Percentiles rank a stretch among this genome's conserved stretches.
Conservation (phyloP, 2,329 filamentous ascomycete genomes). For the Emergomyces orientalis region DNA sequence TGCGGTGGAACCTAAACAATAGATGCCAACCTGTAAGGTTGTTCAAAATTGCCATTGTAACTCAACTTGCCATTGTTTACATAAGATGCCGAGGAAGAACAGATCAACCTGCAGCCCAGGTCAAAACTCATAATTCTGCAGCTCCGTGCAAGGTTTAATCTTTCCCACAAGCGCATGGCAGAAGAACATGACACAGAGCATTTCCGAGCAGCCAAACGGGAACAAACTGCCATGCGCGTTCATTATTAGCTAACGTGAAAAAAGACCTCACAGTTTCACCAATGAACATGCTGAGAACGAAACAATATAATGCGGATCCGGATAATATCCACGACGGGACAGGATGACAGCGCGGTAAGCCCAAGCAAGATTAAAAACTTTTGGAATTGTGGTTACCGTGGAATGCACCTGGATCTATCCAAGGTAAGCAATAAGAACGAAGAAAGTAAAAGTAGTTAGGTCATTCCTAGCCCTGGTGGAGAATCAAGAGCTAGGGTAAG, state of each 20-base stretch:
- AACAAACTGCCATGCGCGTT: background rate
- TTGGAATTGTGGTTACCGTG: too few relatives aligned
- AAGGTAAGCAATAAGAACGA: background rate
- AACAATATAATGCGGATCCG: background rate
- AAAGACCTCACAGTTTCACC: background rate
- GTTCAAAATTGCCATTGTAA: background rate
- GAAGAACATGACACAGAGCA: constrained; percentile 1
- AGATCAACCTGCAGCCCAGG: background rate
- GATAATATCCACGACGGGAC: background rate
- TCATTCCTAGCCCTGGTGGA: background rate
- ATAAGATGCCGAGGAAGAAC: background rate
- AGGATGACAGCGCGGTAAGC: background rate
- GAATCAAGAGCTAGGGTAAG: background rate
- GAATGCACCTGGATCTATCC: background rate
- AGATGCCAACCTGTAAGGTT: background rate
- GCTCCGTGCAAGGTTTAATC: background rate
- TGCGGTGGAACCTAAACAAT: background rate
- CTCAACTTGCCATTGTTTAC: background rate
- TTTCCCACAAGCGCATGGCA: background rate
- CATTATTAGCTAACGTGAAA: background rate
- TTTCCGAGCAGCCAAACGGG: background rate
- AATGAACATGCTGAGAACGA: background rate
- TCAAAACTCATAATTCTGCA: background rate
- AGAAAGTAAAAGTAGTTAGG: background rate
- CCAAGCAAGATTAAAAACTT: background rate